Conservation (phyloP, 2,329 filamentous ascomycete genomes). For the Ophiocordyceps camponoti-floridani region DNA sequence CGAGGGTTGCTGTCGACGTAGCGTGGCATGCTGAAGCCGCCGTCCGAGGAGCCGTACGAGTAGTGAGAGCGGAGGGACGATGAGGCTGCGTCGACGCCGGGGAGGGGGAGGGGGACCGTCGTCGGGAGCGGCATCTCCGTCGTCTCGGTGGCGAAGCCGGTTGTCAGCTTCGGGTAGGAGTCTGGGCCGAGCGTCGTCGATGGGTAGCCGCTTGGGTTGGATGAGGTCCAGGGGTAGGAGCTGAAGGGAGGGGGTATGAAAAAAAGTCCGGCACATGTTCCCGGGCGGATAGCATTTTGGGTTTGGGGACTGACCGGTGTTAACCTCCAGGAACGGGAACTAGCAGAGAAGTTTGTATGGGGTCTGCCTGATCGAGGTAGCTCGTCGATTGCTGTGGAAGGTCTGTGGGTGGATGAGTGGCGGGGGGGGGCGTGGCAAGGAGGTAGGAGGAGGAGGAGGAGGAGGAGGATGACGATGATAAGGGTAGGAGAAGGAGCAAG, state of each 20-base stretch:
- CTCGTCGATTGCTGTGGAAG: too few relatives aligned
- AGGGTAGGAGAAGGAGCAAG: too few relatives aligned
- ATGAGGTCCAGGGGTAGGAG: conserved; percentile 29
- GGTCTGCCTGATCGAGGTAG: too few relatives aligned
- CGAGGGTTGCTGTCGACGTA: conserved; percentile 36
- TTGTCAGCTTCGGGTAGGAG: conserved; percentile 30
- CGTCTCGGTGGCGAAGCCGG: conserved; percentile 29
- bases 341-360: too few relatives aligned
- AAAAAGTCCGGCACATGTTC: too few relatives aligned
- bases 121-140: conserved; percentile 35
- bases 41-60: conserved; percentile 33
- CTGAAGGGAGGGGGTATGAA: conserved; percentile 12
- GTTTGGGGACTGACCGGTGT: too few relatives aligned
- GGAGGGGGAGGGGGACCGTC: conserved; percentile 31
- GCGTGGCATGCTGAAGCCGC: conserved; percentile 32
- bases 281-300: too few relatives aligned
- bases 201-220: conserved; percentile 28
- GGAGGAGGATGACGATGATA: too few relatives aligned
- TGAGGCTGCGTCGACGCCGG: conserved; percentile 26
- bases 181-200: conserved; percentile 30
- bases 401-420: too few relatives aligned
- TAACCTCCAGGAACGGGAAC: too few relatives aligned
- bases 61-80: conserved; percentile 34
- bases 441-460: too few relatives aligned
- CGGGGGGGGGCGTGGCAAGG: too few relatives aligned